Base-by-base conservation (phyloP, 2,329 filamentous ascomycete species). In the Microascus cirrosus region DNA sequence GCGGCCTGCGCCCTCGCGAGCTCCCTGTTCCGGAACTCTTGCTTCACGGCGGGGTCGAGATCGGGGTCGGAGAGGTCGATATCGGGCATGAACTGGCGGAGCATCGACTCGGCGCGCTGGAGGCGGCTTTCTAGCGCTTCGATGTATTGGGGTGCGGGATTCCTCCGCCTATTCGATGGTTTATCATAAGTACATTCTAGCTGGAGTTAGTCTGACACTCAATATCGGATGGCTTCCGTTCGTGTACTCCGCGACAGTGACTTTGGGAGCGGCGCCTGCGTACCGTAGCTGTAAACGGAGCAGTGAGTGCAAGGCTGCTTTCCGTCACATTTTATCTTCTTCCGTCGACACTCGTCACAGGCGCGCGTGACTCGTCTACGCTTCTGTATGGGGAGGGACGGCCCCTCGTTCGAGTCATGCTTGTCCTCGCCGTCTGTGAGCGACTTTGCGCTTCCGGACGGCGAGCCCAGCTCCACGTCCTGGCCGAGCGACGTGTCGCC, bases 211-310 rank as follows among this genome's bases (percentile, higher is more conserved):
- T 34, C 24, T 10, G 12, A 22, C 20, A 12, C n/a, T 22, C 45
- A 20, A 20, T 20, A 20, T 20, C 3, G 45, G 8, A 4, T 13
- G 1, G n/a, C 11, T 11, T 20, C 20, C 45, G 11, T 8, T 22
- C 45, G 12, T 50, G 11, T 20, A 20, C 45, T n/a, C 1, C 12
- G 5, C n/a, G n/a, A 20, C 45, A 24, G n/a, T 25, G 28, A n/a
- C 12, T 32, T 25, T 15, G 12, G 28, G 28, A 18, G 51, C 34
- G 24, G 15, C 3, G 24, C 32, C 15, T 53, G 65, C 80, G 68
- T 80, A 96, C 94, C 93, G 77, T 99, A 99, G 70, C 91, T 96
- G 72, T 99, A 99, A 55, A 97, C 91, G 12, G 92, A 95, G 71
- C 94, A 99, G 72, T 97, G 94, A 0, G 92, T 96, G 72, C 89